These are phyloP conservation scores for Salix caprea DNA, from an alignment of 345 rosid species.

Conservation along the genomic window DNA sequence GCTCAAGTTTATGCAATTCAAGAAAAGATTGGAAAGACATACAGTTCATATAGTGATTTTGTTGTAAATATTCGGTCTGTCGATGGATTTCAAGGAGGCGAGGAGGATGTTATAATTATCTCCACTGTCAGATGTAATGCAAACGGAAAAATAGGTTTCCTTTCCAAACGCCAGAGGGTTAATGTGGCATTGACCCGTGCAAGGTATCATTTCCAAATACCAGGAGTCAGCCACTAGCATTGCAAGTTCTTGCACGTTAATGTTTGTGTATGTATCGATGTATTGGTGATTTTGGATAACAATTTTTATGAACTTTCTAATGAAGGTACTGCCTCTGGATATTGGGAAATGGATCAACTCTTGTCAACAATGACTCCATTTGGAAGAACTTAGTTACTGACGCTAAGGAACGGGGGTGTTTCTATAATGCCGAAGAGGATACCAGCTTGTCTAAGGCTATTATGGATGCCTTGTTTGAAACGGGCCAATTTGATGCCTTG, in stretches of 20 bases:
- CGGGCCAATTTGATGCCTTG: constrained; percentile 32
- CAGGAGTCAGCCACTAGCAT: neutral
- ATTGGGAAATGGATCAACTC: constrained; percentile 39
- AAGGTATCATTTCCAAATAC: constrained; percentile 21
- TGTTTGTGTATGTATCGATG: neutral
- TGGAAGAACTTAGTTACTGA: constrained; percentile 34
- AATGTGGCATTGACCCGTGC: constrained; percentile 20
- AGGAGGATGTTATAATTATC: constrained; percentile 47
- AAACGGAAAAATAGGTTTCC: constrained; percentile 37
- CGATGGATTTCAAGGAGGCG: constrained; percentile 59
- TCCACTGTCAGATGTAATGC: constrained; percentile 47
- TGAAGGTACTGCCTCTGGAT: constrained; percentile 51
- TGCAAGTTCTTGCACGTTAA: neutral
- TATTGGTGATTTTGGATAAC: neutral
- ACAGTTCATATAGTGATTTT: constrained; percentile 8
- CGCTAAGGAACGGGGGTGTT: constrained; percentile 38
- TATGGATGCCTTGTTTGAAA: constrained; percentile 26
- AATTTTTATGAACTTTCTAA: neutral
- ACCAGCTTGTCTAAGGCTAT: constrained; percentile 28
- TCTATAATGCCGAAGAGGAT: constrained; percentile 39
- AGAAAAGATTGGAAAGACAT: constrained; percentile 28
- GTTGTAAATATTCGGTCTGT: constrained; percentile 33
- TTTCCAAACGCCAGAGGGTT: constrained; percentile 15
- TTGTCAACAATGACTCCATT: constrained; percentile 25
- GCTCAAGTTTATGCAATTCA: constrained; percentile 52